Base-by-base conservation (phyloP, 345 rosid genomes). In the Cardamine resedifolia region DNA sequence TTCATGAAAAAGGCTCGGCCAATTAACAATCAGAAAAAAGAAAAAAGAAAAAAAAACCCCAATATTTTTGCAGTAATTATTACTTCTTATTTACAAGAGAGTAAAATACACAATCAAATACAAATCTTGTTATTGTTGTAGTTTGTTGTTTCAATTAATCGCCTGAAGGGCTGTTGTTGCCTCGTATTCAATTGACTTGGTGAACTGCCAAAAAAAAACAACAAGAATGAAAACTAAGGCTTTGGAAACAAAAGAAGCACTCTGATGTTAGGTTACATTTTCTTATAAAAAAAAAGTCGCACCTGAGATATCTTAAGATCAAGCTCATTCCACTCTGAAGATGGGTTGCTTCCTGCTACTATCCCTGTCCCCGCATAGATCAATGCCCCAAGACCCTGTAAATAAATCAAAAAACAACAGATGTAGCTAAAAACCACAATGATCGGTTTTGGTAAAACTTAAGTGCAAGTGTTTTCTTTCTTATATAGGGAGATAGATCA, bases 281-380 rank as follows among this genome's bases (percentile, higher is more conserved):
- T 14, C 3, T 55, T 55, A 0, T 20, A 4, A 3, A 18, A 12
- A 49, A 36, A 34, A 66, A 67, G 1, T 31, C 64, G 15, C 16
- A 91, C 97, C 95, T 91, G 98, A 78, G 96, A 94, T 71, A 89
- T 91, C 88, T 94, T 94, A 30, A 88, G 90, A 73, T 94, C 96
- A 33, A 94, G 86, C 77, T 94, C 98, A 74, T 86, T 90, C 98
- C 98, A 94, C 76, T 94, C 98, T 58, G 66, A 83, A 55, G 88
- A 79, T 60, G 98, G 88, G 72, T 85, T 38, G 66, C 98, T 94
- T 78, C 97, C 96, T 80, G 89, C 85, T 28, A 91, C 97, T 66
- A 91, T 94, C 64, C 97, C 98, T 0, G 98, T 85, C 51, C 97
- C 98, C 3, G 98, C 97, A 73, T 89, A 94, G 72, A 89, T 79